phyloP scores from a whole-genome alignment of 176 grass and related monocot species.

The Oryza brachyantha region DNA sequence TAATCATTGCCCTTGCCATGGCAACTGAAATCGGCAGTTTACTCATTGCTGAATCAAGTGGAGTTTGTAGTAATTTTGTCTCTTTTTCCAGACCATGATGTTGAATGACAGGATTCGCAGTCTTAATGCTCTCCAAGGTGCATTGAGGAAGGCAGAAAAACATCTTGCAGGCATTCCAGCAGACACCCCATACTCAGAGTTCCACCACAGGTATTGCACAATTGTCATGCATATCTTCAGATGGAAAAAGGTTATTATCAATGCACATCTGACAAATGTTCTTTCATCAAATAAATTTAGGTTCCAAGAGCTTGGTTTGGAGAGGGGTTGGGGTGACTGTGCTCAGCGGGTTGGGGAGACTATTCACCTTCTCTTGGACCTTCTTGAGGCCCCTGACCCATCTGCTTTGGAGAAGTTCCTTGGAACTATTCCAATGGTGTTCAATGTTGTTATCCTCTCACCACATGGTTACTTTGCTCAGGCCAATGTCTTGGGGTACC shows the following conservation, averaged over 20 bases:
- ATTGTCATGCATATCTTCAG: background rate
- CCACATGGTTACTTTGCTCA: conserved; percentile 81
- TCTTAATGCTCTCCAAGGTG: conserved; percentile 52
- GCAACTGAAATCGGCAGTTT: background rate
- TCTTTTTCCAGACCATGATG: conserved; percentile 67
- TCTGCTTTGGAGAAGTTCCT: conserved; percentile 68
- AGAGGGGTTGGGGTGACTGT: conserved; percentile 77
- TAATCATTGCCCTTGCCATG: conserved; percentile 22
- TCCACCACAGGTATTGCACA: conserved; percentile 51
- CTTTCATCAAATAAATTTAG: conserved; percentile 21
- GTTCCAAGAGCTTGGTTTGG: conserved; percentile 80
- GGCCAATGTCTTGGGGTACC: conserved; percentile 84
- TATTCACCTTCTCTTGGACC: conserved; percentile 75
- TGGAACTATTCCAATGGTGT: conserved; percentile 69
- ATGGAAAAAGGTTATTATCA: background rate
- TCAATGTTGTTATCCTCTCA: conserved; percentile 83
- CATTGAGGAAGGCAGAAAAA: conserved; percentile 68
- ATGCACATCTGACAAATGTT: background rate
- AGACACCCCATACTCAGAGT: conserved; percentile 65
- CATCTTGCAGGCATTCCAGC: conserved; percentile 51
- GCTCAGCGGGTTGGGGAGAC: conserved; percentile 45
- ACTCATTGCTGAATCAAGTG: background rate
- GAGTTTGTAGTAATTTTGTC: background rate
- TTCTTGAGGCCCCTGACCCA: conserved; percentile 71
- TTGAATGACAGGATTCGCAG: conserved; percentile 70